Base-by-base conservation (phyloP, 176 grass and related monocot genomes). In the Elymus sibiricus region DNA sequence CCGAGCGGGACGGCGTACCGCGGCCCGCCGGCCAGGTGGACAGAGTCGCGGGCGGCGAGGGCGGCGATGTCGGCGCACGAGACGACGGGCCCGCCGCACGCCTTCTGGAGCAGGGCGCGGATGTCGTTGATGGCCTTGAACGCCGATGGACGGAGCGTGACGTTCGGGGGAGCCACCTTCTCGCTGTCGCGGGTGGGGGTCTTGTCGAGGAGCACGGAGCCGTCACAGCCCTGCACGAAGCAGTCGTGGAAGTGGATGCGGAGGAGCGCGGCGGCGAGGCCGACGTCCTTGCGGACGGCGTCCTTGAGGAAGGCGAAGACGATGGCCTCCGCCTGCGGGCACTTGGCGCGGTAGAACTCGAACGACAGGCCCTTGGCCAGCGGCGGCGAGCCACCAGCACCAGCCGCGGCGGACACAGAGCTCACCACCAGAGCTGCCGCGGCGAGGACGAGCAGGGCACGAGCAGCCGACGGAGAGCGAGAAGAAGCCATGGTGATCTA, bases 241-340 rank as follows among this genome's bases (percentile, higher is more conserved):
- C 94, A 97, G 88, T 97, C 94, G 42, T 97, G 94, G 88, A 97
- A 97, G 83, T 97, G 94, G 80, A 97, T 49, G 2, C 95, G 95
- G 80, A 94, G 80, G 6, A 93, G 95, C 63, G 77, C 92, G 0
- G 95, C 88, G 68, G 92, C 84, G 3, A 97, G 95, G 46, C 92
- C 90, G 11, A 90, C 40, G 84, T 97, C 40, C 37, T 19, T 74
- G 29, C 56, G 21, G 16, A 93, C 38, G 19, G 92, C 84, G 2
- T 85, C 70, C 17, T 0, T 0, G 14, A 97, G 87, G 64, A 59
- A 91, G 2, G 64, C 21, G 21, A 0, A 24, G 3, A 95, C 90
- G 25, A 93, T 80, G 14, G 43, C 26, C 87, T 95, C 85, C 0
- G 88, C 67, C 28, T 71, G 11, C 10, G 95, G 95, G 89, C 95